These are phyloP conservation scores for Dillenia suffruticosa DNA, from an alignment of 164 flowering plant genomes.

Conservation along the genomic window DNA sequence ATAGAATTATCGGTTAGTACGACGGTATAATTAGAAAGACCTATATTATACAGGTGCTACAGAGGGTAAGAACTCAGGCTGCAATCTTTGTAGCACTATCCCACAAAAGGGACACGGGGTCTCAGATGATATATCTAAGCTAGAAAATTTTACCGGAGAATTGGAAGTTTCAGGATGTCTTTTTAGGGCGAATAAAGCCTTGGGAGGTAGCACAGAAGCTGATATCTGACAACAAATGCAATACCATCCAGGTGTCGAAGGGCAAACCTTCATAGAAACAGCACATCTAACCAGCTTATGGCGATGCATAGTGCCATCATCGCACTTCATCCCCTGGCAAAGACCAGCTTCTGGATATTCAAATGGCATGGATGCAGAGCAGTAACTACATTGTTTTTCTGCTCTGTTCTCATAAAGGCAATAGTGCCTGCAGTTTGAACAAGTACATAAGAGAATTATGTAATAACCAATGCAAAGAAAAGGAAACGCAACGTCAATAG, in stretches of 20 bases:
- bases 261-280: slow-evolving; percentile 72
- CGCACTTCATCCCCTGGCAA: slow-evolving; percentile 36
- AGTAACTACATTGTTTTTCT: slow-evolving; percentile 59
- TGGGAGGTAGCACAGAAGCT: slow-evolving; percentile 50
- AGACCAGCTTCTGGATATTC: slow-evolving; percentile 69
- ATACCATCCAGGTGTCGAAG: slow-evolving; percentile 61
- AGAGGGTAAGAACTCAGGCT: slow-evolving; percentile 76
- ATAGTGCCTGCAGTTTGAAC: slow-evolving; percentile 26
- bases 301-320: slow-evolving; percentile 16
- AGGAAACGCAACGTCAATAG: not conserved
- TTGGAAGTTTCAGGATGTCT: slow-evolving; percentile 31
- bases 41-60: slow-evolving; percentile 50
- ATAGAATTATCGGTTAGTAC: no score
- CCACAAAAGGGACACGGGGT: slow-evolving; percentile 92
- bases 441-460: not conserved
- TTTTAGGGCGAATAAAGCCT: slow-evolving; percentile 35
- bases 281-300: slow-evolving; percentile 70
- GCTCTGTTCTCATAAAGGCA: slow-evolving; percentile 18
- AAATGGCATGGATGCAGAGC: slow-evolving; percentile 76
- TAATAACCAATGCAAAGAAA: not conserved
- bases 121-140: slow-evolving; percentile 18
- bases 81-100: slow-evolving; percentile 63
- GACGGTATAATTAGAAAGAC: not conserved
- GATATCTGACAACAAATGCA: slow-evolving; percentile 73
- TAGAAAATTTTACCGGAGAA: slow-evolving; percentile 15